These are phyloP conservation scores for Aspergillus sp. DNA, from an alignment of 2,329 filamentous ascomycete species.

Conservation along the genomic window DNA sequence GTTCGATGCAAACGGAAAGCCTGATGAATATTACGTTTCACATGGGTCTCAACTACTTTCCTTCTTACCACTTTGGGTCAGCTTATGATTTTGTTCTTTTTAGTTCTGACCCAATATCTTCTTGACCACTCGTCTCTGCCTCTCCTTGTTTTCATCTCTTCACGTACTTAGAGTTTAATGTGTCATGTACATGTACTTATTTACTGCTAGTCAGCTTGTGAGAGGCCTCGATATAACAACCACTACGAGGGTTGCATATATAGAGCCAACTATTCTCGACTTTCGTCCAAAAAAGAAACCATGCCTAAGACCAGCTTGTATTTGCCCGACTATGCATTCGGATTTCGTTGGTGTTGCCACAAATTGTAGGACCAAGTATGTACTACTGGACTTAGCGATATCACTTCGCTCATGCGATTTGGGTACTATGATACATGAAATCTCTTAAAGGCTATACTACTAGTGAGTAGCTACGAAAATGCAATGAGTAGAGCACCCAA, in stretches of 20 bases:
- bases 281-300: neutral
- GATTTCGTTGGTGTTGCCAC: neutral
- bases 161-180: conserved; percentile 13
- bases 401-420: neutral
- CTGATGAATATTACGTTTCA: conserved; percentile 10
- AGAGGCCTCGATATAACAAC: conserved; percentile 7
- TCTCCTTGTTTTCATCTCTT: conserved; percentile 5
- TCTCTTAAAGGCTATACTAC: too few relatives aligned
- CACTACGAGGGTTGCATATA: conserved; percentile 7
- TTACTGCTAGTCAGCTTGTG: conserved; percentile 4
- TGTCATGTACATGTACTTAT: conserved; percentile 15
- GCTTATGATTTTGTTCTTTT: conserved; percentile 4
- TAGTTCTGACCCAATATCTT: neutral
- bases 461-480: too few relatives aligned
- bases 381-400: neutral
- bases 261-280: conserved; percentile 1
- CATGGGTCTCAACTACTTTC: conserved; percentile 1
- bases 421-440: too few relatives aligned
- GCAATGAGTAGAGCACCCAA: too few relatives aligned
- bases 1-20: conserved; percentile 11
- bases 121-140: neutral
- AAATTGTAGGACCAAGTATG: neutral
- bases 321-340: neutral
- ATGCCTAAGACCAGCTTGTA: neutral
- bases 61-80: neutral